Conservation (phyloP, 1,284 basidiomycete species). For the Apiotrichum akiyoshidainum region DNA sequence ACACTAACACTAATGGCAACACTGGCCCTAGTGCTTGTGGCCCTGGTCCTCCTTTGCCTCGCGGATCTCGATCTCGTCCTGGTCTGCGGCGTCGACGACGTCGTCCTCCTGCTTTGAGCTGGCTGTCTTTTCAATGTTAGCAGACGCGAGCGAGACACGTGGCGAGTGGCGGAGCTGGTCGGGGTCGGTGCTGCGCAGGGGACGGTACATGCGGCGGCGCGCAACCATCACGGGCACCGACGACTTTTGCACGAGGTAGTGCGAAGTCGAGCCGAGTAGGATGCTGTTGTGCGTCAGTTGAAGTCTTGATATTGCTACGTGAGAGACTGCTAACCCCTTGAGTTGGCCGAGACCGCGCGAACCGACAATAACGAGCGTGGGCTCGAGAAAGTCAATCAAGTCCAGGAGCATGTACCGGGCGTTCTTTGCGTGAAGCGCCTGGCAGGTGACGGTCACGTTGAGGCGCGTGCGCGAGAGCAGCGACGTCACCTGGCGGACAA, state of each 20-base stretch:
- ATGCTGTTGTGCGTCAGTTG: slow-evolving; percentile 58
- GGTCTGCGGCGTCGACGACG: slow-evolving; percentile 45
- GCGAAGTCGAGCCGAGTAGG: slow-evolving; percentile 91
- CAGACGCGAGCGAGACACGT: slow-evolving; percentile 80
- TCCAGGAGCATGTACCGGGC: slow-evolving; percentile 88
- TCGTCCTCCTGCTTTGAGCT: slow-evolving; percentile 51
- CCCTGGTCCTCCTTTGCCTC: neutral
- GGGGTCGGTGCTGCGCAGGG: slow-evolving; percentile 55
- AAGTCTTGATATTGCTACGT: neutral
- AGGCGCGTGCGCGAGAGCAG: slow-evolving; percentile 85
- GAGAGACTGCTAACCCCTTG: slow-evolving; percentile 65
- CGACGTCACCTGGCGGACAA: slow-evolving; percentile 80
- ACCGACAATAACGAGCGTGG: slow-evolving; percentile 91
- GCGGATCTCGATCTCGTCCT: slow-evolving; percentile 27
- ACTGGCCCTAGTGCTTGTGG: neutral
- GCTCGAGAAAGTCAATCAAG: slow-evolving; percentile 84
- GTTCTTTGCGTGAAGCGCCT: slow-evolving; percentile 95
- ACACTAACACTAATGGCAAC: neutral
- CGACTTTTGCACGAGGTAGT: slow-evolving; percentile 92
- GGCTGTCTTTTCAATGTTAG: slow-evolving; percentile 64
- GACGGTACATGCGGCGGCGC: slow-evolving; percentile 73
- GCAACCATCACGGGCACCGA: slow-evolving; percentile 90
- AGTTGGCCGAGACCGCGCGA: slow-evolving; percentile 84
- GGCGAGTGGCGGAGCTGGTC: slow-evolving; percentile 52
- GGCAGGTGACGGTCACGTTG: slow-evolving; percentile 81